These are phyloP conservation scores for Aschersonia sp. DNA, from an alignment of 2,329 filamentous ascomycete species.

Conservation along the genomic window DNA sequence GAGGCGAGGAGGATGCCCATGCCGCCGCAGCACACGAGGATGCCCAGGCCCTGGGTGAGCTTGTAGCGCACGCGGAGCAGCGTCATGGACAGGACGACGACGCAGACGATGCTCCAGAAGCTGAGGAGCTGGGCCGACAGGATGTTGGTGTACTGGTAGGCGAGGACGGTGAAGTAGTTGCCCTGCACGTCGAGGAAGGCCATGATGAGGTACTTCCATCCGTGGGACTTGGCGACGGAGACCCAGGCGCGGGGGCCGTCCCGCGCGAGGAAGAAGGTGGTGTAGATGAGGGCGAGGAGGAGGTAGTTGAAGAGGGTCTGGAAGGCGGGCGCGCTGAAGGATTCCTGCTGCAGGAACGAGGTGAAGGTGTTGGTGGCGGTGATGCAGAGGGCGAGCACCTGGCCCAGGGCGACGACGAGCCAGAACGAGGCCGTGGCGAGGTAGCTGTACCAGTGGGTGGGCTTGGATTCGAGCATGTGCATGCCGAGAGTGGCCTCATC, in stretches of 20 bases:
- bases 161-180: constrained; percentile 95
- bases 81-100: constrained; percentile 71
- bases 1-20: constrained; percentile 76
- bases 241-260: constrained; percentile 64
- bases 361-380: constrained; percentile 89
- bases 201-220: constrained; percentile 90
- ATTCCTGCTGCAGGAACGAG: constrained; percentile 48
- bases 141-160: constrained; percentile 85
- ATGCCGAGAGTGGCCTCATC: constrained; percentile 33
- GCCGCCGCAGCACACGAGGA: constrained; percentile 80
- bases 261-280: constrained; percentile 60
- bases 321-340: constrained; percentile 82
- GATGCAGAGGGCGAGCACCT: constrained; percentile 78
- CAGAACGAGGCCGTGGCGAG: constrained; percentile 79
- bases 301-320: constrained; percentile 94
- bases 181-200: constrained; percentile 90
- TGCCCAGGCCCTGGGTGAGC: constrained; percentile 69
- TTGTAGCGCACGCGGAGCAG: constrained; percentile 85
- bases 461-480: constrained; percentile 37
- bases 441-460: constrained; percentile 55
- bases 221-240: constrained; percentile 49
- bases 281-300: constrained; percentile 70
- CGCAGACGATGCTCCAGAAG: constrained; percentile 95
- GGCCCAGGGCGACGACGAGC: constrained; percentile 65
- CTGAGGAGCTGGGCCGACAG: constrained; percentile 91